Base-by-base conservation (phyloP, 164 flowering plant genomes). In the Macadamia integrifolia region DNA sequence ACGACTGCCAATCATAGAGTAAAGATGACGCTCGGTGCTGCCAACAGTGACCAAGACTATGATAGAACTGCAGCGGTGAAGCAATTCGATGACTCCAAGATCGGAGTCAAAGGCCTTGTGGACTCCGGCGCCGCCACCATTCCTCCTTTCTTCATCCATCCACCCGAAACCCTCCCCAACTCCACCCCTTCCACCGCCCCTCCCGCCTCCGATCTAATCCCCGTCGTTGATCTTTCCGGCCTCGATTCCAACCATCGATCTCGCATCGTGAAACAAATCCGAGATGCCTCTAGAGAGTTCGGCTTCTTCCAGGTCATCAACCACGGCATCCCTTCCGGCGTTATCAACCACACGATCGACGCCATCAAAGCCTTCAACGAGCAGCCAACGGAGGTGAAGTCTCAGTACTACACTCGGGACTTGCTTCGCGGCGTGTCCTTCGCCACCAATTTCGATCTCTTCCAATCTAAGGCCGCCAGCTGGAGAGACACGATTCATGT, bases 101-200 rank as follows among this genome's bases (percentile, higher is more conserved):
- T 73, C 7, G 84, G 84, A 30, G 82, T 81, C 6, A 81, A 77
- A 65, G 84, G 82, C 9, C 80, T 81, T 6, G 70, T 75, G 1
- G 84, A 81, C 28, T 67, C 80, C 29, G 85, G 77, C 12, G 18
- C 69, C 3, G 13, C 55, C 7, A 60, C 30, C 11, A 46, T 74
- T 46, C 50, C 50, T 46, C 50, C 12, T 3, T 46, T 46, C 50
- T 46, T 46, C 50, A 8, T 46, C 9, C 69, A 66, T 2, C 64
- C 74, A n/a, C 52, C 62, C 6, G 72, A 71, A 9, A 55, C 1
- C 18, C 43, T 32, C 18, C 1, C 44, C 44, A n/a, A 10, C 7
- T n/a, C 23, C 58, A 55, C n/a, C 4, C 58, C 58, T 1, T 13
- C 62, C 58, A 55, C n/a, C n/a, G 3, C 58, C 1, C 4, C 62